Percentiles rank a stretch among this genome's conserved stretches.
These are phyloP conservation scores for Chrysosporium queenslandicum DNA, from an alignment of 2,329 filamentous ascomycete genomes.

Conservation along the genomic window DNA sequence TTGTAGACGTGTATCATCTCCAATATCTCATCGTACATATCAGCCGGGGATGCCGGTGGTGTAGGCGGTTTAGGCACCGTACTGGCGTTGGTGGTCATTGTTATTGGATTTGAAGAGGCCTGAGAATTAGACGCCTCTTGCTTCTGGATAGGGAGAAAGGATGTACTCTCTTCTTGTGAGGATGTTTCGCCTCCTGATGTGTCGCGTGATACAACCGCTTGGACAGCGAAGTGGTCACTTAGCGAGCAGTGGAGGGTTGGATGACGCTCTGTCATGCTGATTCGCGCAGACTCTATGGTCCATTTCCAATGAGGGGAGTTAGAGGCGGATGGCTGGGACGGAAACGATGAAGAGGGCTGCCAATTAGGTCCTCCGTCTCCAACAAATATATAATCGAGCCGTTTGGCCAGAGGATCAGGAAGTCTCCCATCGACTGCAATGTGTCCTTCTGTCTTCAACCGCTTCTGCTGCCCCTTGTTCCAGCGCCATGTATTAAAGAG, in stretches of 20 bases:
- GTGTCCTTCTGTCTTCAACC: slow-evolving; percentile 55
- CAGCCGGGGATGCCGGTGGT: slow-evolving; percentile 18
- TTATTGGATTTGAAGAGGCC: not conserved
- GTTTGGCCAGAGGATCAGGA: slow-evolving; percentile 64
- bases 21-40: slow-evolving; percentile 62
- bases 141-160: slow-evolving; percentile 18
- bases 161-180: slow-evolving; percentile 13
- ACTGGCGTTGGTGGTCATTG: not conserved
- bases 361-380: slow-evolving; percentile 39
- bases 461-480: slow-evolving; percentile 60
- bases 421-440: slow-evolving; percentile 55
- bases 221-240: slow-evolving; percentile 90
- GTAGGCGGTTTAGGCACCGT: not conserved
- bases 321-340: not conserved
- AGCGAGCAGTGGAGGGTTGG: slow-evolving; percentile 72
- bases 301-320: slow-evolving; percentile 42
- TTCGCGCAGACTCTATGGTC: slow-evolving; percentile 59
- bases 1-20: slow-evolving; percentile 59
- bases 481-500: slow-evolving; percentile 90
- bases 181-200: slow-evolving; percentile 12
- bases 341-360: not conserved
- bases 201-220: slow-evolving; percentile 58
- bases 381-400: slow-evolving; percentile 91
- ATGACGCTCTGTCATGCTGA: slow-evolving; percentile 74
- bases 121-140: slow-evolving; percentile 10